Percentiles rank a stretch among this genome's conserved stretches.
Evolutionary conservation across 78 protist species (phyloP).

Genomic region (Chrysochromulina parva): DNA sequence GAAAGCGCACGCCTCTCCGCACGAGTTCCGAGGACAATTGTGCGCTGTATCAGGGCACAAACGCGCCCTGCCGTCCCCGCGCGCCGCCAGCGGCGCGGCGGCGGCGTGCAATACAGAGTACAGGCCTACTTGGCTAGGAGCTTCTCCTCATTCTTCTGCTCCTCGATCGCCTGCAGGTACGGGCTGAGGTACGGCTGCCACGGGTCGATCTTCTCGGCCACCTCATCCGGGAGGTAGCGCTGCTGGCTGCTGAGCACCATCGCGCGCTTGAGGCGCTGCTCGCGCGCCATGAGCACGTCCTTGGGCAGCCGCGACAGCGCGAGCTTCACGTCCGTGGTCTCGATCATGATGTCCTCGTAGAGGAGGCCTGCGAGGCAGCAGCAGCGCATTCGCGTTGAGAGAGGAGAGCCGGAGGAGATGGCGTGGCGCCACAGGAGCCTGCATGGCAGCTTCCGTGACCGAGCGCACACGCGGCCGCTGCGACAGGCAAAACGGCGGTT

Average conservation of each 20-base stretch:
- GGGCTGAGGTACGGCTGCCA: constrained; percentile 1
- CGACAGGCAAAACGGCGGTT: no score
- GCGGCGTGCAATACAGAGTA: no score
- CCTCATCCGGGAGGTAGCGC: background rate
- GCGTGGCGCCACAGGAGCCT: no score
- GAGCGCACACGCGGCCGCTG: no score
- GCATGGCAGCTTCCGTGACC: no score
- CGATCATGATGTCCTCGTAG: background rate
- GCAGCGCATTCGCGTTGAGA: background rate
- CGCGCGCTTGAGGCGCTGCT: constrained; percentile 26
- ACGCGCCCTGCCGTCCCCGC: no score
- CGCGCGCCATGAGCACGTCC: background rate
- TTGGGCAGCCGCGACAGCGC: constrained; percentile 3
- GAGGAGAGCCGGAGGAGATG: no score
- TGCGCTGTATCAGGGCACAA: no score
- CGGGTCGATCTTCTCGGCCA: background rate
- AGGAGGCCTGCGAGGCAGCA: background rate
- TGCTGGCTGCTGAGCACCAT: background rate
- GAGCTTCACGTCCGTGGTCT: constrained; percentile 13
- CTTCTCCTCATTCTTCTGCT: background rate
- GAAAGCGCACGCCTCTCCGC: no score
- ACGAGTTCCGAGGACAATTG: no score
- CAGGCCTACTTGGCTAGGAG: no score
- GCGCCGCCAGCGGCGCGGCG: no score
- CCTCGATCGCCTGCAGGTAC: background rate